Conservation (phyloP, 768 basidiomycete species). For the Chalciporus piperatus region DNA sequence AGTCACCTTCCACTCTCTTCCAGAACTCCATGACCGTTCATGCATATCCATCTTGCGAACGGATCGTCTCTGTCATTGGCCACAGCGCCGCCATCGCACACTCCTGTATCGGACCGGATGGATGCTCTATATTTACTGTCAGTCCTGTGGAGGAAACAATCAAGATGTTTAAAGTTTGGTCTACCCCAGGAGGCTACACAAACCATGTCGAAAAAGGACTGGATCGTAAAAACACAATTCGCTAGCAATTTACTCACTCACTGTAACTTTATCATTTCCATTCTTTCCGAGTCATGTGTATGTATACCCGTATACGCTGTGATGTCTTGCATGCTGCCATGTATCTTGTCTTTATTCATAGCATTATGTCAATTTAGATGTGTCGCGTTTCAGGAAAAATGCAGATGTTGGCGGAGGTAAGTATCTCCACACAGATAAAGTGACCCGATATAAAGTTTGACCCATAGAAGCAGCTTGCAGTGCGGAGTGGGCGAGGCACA, state of each 20-base stretch:
- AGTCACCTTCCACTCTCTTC: constrained; percentile 24
- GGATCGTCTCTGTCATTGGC: constrained; percentile 55
- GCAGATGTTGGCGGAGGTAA: neutral
- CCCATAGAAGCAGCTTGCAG: neutral
- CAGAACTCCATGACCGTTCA: constrained; percentile 48
- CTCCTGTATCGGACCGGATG: constrained; percentile 61
- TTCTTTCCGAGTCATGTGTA: neutral
- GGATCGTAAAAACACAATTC: constrained; percentile 23
- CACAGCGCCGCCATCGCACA: constrained; percentile 55
- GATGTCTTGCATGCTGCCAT: constrained; percentile 11
- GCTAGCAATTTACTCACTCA: constrained; percentile 14
- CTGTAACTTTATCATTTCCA: constrained; percentile 1
- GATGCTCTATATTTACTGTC: constrained; percentile 61
- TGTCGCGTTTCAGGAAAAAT: neutral
- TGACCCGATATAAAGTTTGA: no score
- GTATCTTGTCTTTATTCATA: constrained; percentile 10
- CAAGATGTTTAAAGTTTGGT: constrained; percentile 74
- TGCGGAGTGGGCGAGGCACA: neutral
- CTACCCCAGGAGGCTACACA: constrained; percentile 15
- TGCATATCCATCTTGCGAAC: constrained; percentile 50
- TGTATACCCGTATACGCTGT: constrained; percentile 6
- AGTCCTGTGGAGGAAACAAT: constrained; percentile 65
- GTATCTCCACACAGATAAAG: no score
- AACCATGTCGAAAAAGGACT: constrained; percentile 23
- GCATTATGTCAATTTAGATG: constrained; percentile 5